Evolutionary conservation across 805 yeast genomes (phyloP).

Genomic region (Saturnispora kantuleensis): DNA sequence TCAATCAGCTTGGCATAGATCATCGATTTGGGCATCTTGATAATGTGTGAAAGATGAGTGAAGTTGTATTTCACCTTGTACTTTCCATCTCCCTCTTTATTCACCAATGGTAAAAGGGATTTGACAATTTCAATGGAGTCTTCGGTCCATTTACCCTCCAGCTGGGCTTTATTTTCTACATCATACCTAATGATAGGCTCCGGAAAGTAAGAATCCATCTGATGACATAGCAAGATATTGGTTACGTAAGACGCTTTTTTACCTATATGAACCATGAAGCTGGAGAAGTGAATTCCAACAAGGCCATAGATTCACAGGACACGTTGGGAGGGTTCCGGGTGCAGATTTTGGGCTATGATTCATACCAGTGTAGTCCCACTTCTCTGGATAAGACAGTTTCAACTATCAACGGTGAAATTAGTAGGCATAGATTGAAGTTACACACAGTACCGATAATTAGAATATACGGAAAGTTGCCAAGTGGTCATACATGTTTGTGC

Average conservation of each 20-base stretch:
- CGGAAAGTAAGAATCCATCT: neutral
- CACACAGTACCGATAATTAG: constrained; percentile 65
- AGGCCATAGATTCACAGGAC: neutral
- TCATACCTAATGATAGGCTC: neutral
- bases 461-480: constrained; percentile 59
- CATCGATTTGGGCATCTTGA: constrained; percentile 10
- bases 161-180: neutral
- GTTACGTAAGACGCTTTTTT: too few species aligned
- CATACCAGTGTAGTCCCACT: constrained; percentile 51
- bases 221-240: neutral
- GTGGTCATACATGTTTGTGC: constrained; percentile 49
- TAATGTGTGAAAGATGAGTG: constrained; percentile 12
- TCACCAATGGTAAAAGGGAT: constrained; percentile 12
- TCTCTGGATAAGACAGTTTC: constrained; percentile 37
- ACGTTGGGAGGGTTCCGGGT: constrained; percentile 26
- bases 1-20: constrained; percentile 21
- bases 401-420: constrained; percentile 21
- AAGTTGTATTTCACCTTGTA: constrained; percentile 17
- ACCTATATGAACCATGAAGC: too few species aligned
- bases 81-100: constrained; percentile 10
- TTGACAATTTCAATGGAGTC: constrained; percentile 11
- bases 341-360: constrained; percentile 56
- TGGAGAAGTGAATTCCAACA: too few species aligned
- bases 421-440: constrained; percentile 17
- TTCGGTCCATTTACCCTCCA: constrained; percentile 13